Percentiles rank a stretch among this genome's conserved stretches.
Evolutionary conservation across 345 rosid genomes (phyloP).

Genomic region (Nephelium lappaceum): DNA sequence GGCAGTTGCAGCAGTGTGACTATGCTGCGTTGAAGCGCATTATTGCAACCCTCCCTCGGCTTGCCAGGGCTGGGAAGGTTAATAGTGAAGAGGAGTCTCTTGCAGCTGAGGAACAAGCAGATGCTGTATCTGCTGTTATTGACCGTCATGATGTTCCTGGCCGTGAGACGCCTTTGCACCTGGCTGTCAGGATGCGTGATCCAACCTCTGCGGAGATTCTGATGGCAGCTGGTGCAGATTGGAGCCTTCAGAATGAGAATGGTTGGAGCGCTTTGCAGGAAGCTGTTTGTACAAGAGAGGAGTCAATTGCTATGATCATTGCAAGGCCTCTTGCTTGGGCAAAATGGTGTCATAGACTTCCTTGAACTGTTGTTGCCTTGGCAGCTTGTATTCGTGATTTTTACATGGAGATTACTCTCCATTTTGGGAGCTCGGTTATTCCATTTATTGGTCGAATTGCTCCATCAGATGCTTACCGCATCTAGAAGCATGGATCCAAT

Average conservation of each 20-base stretch:
- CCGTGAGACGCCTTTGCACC: constrained; percentile 94
- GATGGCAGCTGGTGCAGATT: constrained; percentile 95
- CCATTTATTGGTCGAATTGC: constrained; percentile 97
- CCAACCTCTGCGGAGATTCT: constrained; percentile 80
- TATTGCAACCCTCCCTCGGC: constrained; percentile 64
- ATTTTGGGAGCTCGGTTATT: constrained; percentile 96
- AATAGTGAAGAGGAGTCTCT: constrained; percentile 76
- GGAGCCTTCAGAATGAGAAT: constrained; percentile 98
- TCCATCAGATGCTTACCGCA: constrained; percentile 96
- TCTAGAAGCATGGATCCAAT: constrained; percentile 97
- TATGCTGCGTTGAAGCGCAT: constrained; percentile 65
- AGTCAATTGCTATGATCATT: constrained; percentile 84
- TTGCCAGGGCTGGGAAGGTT: constrained; percentile 84
- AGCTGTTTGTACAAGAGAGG: constrained; percentile 98
- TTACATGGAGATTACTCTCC: constrained; percentile 97
- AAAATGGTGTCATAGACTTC: constrained; percentile 98
- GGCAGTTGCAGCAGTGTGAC: constrained; percentile 81
- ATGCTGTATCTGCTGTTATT: constrained; percentile 69
- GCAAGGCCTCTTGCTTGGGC: constrained; percentile 98
- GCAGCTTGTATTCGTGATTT: constrained; percentile 86
- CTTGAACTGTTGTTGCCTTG: constrained; percentile 77
- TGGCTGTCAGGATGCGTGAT: constrained; percentile 90
- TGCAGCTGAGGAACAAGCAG: constrained; percentile 73
- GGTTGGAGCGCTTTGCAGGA: constrained; percentile 99
- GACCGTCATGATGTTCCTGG: constrained; percentile 92